phyloP scores from a whole-genome alignment of 441 rosid genomes.

The Pelargonium myrrhifolium region DNA sequence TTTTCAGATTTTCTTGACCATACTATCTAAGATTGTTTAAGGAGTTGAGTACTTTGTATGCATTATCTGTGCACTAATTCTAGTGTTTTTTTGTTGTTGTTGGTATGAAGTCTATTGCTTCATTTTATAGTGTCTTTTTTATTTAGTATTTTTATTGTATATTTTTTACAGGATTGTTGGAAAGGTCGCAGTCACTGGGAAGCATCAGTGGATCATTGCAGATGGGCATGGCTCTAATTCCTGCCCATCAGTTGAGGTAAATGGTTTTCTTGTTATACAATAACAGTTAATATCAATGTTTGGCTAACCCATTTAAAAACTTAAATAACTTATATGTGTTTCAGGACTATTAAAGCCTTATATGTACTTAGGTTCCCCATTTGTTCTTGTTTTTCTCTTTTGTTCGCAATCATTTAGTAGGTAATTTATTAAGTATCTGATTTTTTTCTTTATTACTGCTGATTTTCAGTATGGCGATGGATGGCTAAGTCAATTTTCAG shows the following conservation, averaged over 20 bases:
- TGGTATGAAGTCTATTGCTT: slow-evolving; percentile 1
- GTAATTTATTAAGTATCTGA: neutral
- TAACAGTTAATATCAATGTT: slow-evolving; percentile 3
- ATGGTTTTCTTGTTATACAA: slow-evolving; percentile 14
- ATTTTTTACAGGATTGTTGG: slow-evolving; percentile 64
- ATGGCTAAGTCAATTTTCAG: slow-evolving; percentile 72
- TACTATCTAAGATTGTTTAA: no score
- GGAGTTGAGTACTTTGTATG: neutral
- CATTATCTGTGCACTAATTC: neutral
- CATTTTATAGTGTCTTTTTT: slow-evolving; percentile 7
- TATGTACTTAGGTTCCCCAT: neutral
- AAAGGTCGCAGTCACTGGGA: slow-evolving; percentile 75
- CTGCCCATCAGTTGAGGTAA: slow-evolving; percentile 53
- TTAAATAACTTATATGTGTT: neutral
- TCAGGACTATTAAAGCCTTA: neutral
- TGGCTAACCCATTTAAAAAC: neutral
- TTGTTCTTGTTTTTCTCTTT: neutral
- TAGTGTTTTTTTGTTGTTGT: neutral
- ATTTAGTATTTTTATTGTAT: neutral
- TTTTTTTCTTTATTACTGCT: slow-evolving; percentile 4
- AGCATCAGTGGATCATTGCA: slow-evolving; percentile 65
- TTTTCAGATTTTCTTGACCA: neutral
- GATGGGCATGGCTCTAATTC: slow-evolving; percentile 38
- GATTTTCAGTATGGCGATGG: slow-evolving; percentile 57
- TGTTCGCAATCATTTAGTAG: neutral